Evolutionary conservation across 768 basidiomycete genomes (phyloP), one percentile per base, ranked within the genome.

Genomic region (Xerocomellus intermedius): DNA sequence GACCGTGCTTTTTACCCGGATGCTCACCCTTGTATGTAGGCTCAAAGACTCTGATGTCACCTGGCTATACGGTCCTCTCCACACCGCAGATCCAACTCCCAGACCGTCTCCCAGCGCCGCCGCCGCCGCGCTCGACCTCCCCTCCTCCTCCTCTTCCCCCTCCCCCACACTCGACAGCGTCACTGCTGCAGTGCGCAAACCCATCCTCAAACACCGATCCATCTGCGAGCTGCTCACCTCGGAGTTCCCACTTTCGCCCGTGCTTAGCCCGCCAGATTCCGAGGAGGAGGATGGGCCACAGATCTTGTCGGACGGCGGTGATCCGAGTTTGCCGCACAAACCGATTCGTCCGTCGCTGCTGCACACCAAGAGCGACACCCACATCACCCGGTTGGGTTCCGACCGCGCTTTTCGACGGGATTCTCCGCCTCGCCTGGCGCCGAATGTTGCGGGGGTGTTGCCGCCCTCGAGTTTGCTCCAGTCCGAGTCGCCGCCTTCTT

Each of bases 41-140:
- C 85, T 99, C 64, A 99, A 99, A 73, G 96, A 99, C 73, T 94
- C 91, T 7, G 96, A 99, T 70, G 96, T 98, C 38, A 99, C 97
- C 2, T 99, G 96, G 96, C 83, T 99, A 1, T 98, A 99, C 66
- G 96, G 96, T 0, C 96, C 96, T 21, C 77, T 99, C 0, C 96
- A 99, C 71, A 92, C 94, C 1, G 93, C 92, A n/a, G 84, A 86
- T 42, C 92, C 86, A 4, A 84, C 85, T 0, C 80, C 79, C 36
- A 66, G 66, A 48, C 71, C 77, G 8, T 71, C 75, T 2, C 74
- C 74, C 17, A 73, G 71, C 36, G 67, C 65, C 1, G 64, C 73
- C 12, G 70, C 73, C 10, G 70, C 75, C 32, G 68, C 70, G 17
- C 66, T 73, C 52, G 73, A 72, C 60, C 69, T 77, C 21, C 63